Evolutionary conservation across 768 basidiomycete species (phyloP).

Genomic region (Polyporus arcularius): DNA sequence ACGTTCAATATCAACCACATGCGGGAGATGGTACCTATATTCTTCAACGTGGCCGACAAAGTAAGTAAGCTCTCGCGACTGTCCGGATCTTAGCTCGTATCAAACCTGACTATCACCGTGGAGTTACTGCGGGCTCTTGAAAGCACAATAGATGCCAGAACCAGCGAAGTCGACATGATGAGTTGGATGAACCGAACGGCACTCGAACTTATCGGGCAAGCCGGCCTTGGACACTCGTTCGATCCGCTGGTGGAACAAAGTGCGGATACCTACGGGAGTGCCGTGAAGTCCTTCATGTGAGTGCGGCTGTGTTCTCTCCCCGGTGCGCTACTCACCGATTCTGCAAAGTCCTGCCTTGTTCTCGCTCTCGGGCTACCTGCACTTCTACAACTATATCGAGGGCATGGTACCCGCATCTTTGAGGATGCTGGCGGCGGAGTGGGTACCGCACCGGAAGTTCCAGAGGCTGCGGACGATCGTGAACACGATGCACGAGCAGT

Average conservation of each 20-base stretch:
- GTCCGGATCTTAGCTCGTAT: too few relatives aligned
- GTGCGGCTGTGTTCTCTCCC: background rate
- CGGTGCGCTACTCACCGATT: too few relatives aligned
- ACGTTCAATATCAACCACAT: constrained; percentile 7
- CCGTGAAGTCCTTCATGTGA: constrained; percentile 10
- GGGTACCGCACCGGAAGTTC: constrained; percentile 34
- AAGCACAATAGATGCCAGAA: background rate
- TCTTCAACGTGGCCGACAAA: background rate
- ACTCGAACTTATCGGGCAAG: constrained; percentile 17
- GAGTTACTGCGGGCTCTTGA: background rate
- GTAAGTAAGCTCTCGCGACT: background rate
- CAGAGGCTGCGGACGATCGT: constrained; percentile 36
- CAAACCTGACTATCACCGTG: too few relatives aligned
- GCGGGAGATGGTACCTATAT: constrained; percentile 8
- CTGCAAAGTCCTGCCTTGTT: too few relatives aligned
- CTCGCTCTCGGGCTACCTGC: too few relatives aligned
- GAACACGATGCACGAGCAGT: constrained; percentile 37
- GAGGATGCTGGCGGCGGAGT: constrained; percentile 31
- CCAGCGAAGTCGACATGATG: background rate
- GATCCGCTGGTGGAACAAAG: constrained; percentile 11
- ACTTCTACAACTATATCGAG: too few relatives aligned
- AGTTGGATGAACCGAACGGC: constrained; percentile 17
- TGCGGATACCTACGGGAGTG: constrained; percentile 4
- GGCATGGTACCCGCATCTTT: background rate
- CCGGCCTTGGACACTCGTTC: constrained; percentile 12